Evolutionary conservation across 139 green algal species (phyloP).

Genomic region (Coelastrella sp.): DNA sequence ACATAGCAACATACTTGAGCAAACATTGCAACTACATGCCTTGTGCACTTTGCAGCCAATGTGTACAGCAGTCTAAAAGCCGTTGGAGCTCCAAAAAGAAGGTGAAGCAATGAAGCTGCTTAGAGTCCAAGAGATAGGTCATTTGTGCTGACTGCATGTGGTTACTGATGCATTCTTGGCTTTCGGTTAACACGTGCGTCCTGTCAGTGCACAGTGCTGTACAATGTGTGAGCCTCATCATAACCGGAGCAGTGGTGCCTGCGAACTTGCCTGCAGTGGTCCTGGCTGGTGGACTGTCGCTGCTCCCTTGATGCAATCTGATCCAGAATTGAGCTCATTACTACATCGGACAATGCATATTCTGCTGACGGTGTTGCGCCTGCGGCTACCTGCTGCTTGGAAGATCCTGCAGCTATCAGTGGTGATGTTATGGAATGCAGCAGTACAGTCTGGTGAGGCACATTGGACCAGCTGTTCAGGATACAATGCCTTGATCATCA

Average conservation of each 20-base stretch:
- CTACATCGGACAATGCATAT: slow-evolving; percentile 70
- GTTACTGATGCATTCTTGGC: background rate
- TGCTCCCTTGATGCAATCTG: slow-evolving; percentile 56
- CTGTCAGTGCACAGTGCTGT: too few species aligned
- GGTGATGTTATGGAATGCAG: slow-evolving; percentile 63
- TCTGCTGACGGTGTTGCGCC: slow-evolving; percentile 60
- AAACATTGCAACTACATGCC: background rate
- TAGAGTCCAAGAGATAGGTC: too few species aligned
- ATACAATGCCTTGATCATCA: background rate
- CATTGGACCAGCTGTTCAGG: too few species aligned
- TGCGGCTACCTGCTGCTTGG: slow-evolving; percentile 54
- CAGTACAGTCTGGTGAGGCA: slow-evolving; percentile 45
- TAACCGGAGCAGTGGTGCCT: too few species aligned
- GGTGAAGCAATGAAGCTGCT: background rate
- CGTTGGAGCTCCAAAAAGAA: background rate
- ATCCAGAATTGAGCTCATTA: slow-evolving; percentile 48
- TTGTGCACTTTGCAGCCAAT: background rate
- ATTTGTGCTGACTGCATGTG: background rate
- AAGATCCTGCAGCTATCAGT: slow-evolving; percentile 69
- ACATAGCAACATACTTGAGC: too few species aligned
- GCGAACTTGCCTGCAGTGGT: background rate
- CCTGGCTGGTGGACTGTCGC: slow-evolving; percentile 77
- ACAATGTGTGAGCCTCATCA: too few species aligned
- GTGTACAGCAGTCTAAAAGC: background rate
- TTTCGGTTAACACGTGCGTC: too few species aligned